Evolutionary conservation across 768 basidiomycete genomes (phyloP).

Genomic region (Agaricus sinodeliciosus): DNA sequence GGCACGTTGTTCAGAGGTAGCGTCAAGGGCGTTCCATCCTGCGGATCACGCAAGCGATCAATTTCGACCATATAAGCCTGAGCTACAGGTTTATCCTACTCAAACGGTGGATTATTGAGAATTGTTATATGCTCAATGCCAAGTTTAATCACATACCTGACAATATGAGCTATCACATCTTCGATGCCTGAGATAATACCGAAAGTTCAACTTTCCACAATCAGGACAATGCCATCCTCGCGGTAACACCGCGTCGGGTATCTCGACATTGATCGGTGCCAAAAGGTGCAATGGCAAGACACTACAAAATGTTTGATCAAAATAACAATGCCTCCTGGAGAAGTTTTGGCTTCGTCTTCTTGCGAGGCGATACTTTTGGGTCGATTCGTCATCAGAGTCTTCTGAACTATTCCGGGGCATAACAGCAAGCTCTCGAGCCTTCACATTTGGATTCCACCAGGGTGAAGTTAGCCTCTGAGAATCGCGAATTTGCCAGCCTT

Average conservation of each 20-base stretch:
- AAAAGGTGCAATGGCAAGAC: constrained; percentile 25
- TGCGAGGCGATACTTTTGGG: constrained; percentile 13
- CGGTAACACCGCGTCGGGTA: constrained; percentile 30
- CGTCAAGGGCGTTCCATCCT: constrained; percentile 23
- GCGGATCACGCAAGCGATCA: constrained; percentile 26
- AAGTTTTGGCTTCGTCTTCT: constrained; percentile 20
- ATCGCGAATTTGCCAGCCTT: constrained; percentile 25
- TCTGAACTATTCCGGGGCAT: background rate
- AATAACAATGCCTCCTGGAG: constrained; percentile 15
- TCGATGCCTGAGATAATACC: constrained; percentile 38
- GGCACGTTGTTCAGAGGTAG: constrained; percentile 27
- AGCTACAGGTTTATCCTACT: constrained; percentile 14
- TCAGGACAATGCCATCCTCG: constrained; percentile 41
- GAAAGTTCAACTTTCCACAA: constrained; percentile 45
- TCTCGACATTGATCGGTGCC: constrained; percentile 18
- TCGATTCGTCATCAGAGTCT: constrained; percentile 8
- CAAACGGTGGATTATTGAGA: background rate
- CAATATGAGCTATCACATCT: constrained; percentile 36
- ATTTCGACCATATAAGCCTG: constrained; percentile 23
- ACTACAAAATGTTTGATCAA: constrained; percentile 18
- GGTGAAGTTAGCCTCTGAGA: constrained; percentile 6
- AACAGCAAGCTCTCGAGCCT: background rate
- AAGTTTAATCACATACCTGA: constrained; percentile 21
- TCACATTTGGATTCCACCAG: constrained; percentile 21
- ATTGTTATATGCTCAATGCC: no score